Evolutionary conservation across 2,329 filamentous ascomycete species (phyloP).

Genomic region (Aspergillus sp.): DNA sequence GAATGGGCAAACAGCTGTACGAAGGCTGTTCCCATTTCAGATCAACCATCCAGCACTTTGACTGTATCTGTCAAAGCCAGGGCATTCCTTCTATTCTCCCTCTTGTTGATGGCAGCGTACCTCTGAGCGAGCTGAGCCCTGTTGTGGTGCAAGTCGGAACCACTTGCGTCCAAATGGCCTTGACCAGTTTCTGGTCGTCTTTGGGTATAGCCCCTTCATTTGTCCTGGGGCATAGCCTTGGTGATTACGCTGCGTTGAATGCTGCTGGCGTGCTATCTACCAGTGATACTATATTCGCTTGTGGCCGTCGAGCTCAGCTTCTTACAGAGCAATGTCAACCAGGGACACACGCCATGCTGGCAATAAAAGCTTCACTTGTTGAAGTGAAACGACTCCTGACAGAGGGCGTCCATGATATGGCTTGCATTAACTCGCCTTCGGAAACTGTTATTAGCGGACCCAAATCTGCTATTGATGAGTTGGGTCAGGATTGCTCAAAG

Average conservation of each 20-base stretch:
- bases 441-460: conserved; percentile 46
- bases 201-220: conserved; percentile 39
- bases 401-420: conserved; percentile 30
- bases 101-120: conserved; percentile 32
- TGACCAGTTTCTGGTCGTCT: conserved; percentile 38
- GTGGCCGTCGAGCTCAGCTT: conserved; percentile 42
- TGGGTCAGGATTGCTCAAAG: conserved; percentile 35
- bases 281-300: conserved; percentile 52
- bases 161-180: conserved; percentile 41
- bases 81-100: conserved; percentile 39
- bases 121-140: conserved; percentile 25
- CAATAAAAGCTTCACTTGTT: conserved; percentile 39
- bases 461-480: conserved; percentile 35
- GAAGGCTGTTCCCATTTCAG: conserved; percentile 30
- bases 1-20: conserved; percentile 38
- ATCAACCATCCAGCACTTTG: conserved; percentile 29
- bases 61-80: conserved; percentile 32
- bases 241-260: conserved; percentile 41
- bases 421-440: conserved; percentile 46
- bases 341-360: conserved; percentile 47
- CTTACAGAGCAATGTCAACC: conserved; percentile 40
- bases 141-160: conserved; percentile 38
- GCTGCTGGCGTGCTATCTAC: conserved; percentile 37
- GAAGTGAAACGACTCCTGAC: conserved; percentile 58
- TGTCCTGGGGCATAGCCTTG: conserved; percentile 45